Evolutionary conservation across 257 asterid species (phyloP), one percentile per base, ranked within the genome.

Genomic region (Solanum infundibuliforme): DNA sequence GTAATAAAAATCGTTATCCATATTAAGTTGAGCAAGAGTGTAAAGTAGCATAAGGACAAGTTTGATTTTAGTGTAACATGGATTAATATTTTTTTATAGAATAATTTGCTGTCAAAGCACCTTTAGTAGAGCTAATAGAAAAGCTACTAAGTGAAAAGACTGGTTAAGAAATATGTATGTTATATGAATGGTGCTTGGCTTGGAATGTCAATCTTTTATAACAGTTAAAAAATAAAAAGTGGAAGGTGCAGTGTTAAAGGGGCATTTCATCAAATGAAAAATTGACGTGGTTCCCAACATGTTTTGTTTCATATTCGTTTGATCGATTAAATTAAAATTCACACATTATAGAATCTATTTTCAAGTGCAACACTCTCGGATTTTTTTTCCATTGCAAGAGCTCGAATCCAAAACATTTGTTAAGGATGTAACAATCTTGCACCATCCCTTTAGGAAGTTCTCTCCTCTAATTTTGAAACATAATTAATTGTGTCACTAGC

Each of bases 271-370:
- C 35, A 31, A 87, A 69, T 87, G 86, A 39, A 76, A 91, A 73
- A 8, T 86, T 87, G 93, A 91, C 89, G 86, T 87, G 92, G 87
- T 87, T 85, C 74, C 92, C 92, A 91, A 88, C 91, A 87, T 73
- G 88, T 79, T 72, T 72, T 72, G 79, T 72, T 72, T 72, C 12
- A 55, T 21, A 13, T 48, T 0, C 6, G 20, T 48, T 48, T 48
- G 5, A 55, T 3, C 58, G 65, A 55, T 32, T 7, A 71, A 71
- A 31, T 32, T 72, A 21, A 0, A 14, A 69, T 69, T 69, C 5
- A 13, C 11, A 0, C 20, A 25, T 55, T 2, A 12, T 2, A 27
- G 0, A 12, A 3, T 14, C 8, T 6, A 68, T 11, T 65, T 65
- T 65, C 0, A 6, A 18, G 5, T 2, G 5, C 0, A 62, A 62